Evolutionary conservation across 352 stramenopile species (phyloP).

Genomic region (Elongisporangium anandrum): DNA sequence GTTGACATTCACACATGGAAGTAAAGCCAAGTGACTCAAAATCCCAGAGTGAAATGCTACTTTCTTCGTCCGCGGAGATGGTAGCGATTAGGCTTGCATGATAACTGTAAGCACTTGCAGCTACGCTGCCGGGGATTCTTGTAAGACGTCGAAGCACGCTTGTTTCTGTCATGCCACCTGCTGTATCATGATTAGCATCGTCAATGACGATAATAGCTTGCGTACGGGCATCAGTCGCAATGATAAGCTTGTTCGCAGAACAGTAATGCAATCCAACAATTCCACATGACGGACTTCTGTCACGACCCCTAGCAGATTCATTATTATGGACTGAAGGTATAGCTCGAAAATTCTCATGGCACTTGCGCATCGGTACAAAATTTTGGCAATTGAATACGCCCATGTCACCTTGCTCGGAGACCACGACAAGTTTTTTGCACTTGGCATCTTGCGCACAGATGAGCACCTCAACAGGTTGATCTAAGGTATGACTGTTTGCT

Average conservation of each 20-base stretch:
- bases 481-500: slow-evolving; percentile 7
- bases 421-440: slow-evolving; percentile 56
- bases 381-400: slow-evolving; percentile 75
- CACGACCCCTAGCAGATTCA: neutral
- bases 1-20: slow-evolving; percentile 24
- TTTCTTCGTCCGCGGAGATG: slow-evolving; percentile 22
- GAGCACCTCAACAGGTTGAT: slow-evolving; percentile 38
- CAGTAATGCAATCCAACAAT: slow-evolving; percentile 67
- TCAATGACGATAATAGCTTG: slow-evolving; percentile 64
- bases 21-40: slow-evolving; percentile 66
- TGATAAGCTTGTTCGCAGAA: slow-evolving; percentile 69
- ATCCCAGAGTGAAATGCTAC: slow-evolving; percentile 64
- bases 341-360: slow-evolving; percentile 38
- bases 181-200: slow-evolving; percentile 44
- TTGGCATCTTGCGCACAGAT: slow-evolving; percentile 47
- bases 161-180: slow-evolving; percentile 34
- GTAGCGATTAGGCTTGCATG: slow-evolving; percentile 67
- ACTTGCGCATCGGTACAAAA: slow-evolving; percentile 67
- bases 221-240: slow-evolving; percentile 34
- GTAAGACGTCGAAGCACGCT: slow-evolving; percentile 50
- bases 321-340: neutral
- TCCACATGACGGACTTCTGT: slow-evolving; percentile 25
- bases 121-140: slow-evolving; percentile 49
- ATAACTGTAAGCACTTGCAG: slow-evolving; percentile 57
- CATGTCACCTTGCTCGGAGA: slow-evolving; percentile 49